Evolutionary conservation across 805 yeast genomes (phyloP).

Genomic region (Lachancea meyersii): DNA sequence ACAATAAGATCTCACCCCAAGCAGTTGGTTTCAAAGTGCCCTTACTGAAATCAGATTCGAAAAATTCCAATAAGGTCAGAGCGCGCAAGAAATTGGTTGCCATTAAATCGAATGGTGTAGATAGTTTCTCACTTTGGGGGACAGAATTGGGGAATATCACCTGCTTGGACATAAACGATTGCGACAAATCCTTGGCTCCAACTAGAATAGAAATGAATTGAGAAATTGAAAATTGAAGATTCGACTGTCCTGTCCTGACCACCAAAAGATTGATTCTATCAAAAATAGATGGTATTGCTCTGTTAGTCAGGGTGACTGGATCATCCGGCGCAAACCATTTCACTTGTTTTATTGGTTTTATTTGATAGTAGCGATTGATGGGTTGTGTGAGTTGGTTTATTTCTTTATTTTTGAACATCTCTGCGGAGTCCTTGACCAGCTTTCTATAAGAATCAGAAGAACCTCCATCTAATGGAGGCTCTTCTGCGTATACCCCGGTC

Average conservation of each 20-base stretch:
- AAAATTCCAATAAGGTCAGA: conserved; percentile 45
- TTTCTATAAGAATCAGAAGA: conserved; percentile 49
- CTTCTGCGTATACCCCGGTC: conserved; percentile 54
- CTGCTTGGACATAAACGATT: conserved; percentile 28
- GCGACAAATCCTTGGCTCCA: conserved; percentile 31
- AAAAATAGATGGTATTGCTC: conserved; percentile 49
- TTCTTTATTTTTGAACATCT: conserved; percentile 49
- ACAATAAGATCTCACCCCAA: conserved; percentile 47
- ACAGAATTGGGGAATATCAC: conserved; percentile 31
- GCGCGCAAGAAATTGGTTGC: conserved; percentile 51
- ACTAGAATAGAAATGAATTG: conserved; percentile 22
- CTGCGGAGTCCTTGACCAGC: conserved; percentile 44
- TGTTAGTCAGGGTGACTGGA: conserved; percentile 42
- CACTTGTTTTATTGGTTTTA: conserved; percentile 50
- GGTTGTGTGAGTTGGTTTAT: conserved; percentile 64
- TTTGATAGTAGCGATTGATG: conserved; percentile 80
- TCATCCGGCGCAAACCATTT: conserved; percentile 47
- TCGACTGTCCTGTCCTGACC: conserved; percentile 24
- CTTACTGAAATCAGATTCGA: conserved; percentile 34
- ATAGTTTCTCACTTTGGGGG: conserved; percentile 31
- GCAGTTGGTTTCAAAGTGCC: conserved; percentile 37
- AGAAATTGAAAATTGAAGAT: conserved; percentile 25
- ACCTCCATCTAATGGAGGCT: conserved; percentile 63
- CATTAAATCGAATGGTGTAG: conserved; percentile 46
- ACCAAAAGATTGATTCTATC: conserved; percentile 35